Base-by-base conservation (phyloP, 164 flowering plant species). In the Hamamelis virginiana region DNA sequence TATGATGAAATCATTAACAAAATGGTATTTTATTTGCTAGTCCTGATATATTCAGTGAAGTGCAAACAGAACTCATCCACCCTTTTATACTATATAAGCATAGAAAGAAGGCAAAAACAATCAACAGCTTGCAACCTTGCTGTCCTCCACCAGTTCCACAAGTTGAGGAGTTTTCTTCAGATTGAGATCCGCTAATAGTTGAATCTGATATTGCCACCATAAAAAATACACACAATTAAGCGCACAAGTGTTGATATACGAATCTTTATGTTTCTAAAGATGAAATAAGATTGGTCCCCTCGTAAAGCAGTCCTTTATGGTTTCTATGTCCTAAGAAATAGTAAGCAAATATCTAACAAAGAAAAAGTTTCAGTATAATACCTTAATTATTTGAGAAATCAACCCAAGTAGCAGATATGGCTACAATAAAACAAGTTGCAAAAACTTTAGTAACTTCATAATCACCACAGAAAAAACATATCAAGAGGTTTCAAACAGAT, bases 141-240 rank as follows among this genome's bases (percentile, higher is more conserved):
- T 69, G 69, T 77, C 86, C 59, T 85, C 89, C 66, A 80, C 82
- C 81, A 85, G 66, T 72, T 85, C 85, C 51, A 80, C 74, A 51
- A 85, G 86, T 73, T 85, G 80, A 22, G 89, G 89, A 81, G 86
- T 83, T 66, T 85, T 85, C 73, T 79, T 81, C 65, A 83, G 64
- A 74, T 81, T 73, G 73, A 83, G 85, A 74, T 81, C 86, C 14
- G 89, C 89, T 59, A 85, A 67, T 6, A 85, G 71, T 78, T 85
- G 85, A 62, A 85, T 81, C 86, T 85, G 79, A 57, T 21, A 12
- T 60, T 63, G 26, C 59, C 60, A 71, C 51, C 70, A 78, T 33
- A 62, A 38, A 61, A 65, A 76, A 44, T 15, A 23, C 44, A 47
- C 8, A 72, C 1, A 27, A n/a, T 57, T 19, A 46, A 58, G 62